These are phyloP conservation scores for Triticum turgidum DNA, from an alignment of 176 grass and related monocot species.

Conservation along the genomic window DNA sequence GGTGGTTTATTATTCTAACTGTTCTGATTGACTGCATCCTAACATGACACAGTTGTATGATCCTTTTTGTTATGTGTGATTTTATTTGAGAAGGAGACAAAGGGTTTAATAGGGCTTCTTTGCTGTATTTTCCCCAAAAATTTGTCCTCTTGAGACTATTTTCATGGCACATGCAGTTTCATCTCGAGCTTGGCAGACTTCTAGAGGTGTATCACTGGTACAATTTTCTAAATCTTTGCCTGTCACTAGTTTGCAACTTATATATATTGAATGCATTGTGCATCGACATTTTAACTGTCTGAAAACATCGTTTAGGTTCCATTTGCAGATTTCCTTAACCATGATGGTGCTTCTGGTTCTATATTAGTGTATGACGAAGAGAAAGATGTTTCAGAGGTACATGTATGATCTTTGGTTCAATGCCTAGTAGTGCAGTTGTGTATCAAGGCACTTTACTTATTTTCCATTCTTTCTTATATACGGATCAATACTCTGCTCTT, in stretches of 20 bases:
- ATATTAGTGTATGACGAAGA: constrained; percentile 54
- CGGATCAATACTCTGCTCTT: not conserved
- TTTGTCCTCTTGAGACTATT: constrained; percentile 1
- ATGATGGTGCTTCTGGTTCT: constrained; percentile 50
- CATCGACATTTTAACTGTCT: constrained; percentile 14
- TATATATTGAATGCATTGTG: not conserved
- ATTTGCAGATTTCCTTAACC: constrained; percentile 98
- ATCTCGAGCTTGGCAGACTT: constrained; percentile 73
- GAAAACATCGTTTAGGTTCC: constrained; percentile 63
- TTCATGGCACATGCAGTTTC: constrained; percentile 55
- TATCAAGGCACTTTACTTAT: not conserved
- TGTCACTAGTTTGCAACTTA: constrained; percentile 10
- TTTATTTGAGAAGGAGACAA: not conserved
- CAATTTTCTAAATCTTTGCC: constrained; percentile 15
- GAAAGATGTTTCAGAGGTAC: constrained; percentile 72
- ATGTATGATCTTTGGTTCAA: constrained; percentile 7
- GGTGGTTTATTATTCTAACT: not conserved
- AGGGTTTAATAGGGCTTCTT: not conserved
- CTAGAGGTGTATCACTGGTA: constrained; percentile 79
- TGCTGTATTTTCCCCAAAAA: not conserved
- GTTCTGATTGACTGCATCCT: not conserved
- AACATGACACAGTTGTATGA: not conserved
- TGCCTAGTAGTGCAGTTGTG: not conserved
- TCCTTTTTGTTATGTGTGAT: not conserved
- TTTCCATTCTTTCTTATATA: not conserved